phyloP scores from a whole-genome alignment of 768 basidiomycete genomes.

The Paxillus involutus region DNA sequence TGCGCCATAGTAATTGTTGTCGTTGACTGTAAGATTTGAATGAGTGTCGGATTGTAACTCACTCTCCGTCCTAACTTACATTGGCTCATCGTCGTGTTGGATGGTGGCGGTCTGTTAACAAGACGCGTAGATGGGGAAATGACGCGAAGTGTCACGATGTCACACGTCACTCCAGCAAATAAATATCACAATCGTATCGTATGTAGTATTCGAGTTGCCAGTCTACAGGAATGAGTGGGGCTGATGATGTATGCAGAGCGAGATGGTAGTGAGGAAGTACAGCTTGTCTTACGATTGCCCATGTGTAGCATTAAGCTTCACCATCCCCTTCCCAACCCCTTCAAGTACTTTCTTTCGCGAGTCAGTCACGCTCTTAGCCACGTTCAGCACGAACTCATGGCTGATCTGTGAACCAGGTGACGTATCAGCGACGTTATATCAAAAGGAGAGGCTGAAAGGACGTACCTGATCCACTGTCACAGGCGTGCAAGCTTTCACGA shows the following conservation, averaged over 20 bases:
- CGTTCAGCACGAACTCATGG: constrained; percentile 58
- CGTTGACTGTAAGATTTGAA: constrained; percentile 15
- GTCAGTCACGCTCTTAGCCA: constrained; percentile 67
- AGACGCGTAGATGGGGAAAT: constrained; percentile 15
- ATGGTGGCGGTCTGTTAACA: constrained; percentile 4
- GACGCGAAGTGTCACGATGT: constrained; percentile 28
- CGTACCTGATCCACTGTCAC: constrained; percentile 38
- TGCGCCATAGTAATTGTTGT: constrained; percentile 43
- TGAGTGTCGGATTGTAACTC: constrained; percentile 3
- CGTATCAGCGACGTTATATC: neutral
- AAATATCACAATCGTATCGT: constrained; percentile 2
- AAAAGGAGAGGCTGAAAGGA: neutral
- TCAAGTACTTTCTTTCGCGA: constrained; percentile 71
- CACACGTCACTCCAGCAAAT: constrained; percentile 4
- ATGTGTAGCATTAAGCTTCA: constrained; percentile 48
- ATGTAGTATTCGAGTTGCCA: neutral
- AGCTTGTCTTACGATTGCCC: constrained; percentile 21
- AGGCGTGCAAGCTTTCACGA: constrained; percentile 51
- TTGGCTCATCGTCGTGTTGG: constrained; percentile 39
- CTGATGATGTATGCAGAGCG: constrained; percentile 10
- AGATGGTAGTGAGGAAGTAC: neutral
- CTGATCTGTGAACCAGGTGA: constrained; percentile 46
- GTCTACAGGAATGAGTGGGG: constrained; percentile 29
- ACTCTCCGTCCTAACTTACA: constrained; percentile 27
- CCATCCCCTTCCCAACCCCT: constrained; percentile 69